phyloP scores from a whole-genome alignment of 164 flowering plant species.

The Santalum album region DNA sequence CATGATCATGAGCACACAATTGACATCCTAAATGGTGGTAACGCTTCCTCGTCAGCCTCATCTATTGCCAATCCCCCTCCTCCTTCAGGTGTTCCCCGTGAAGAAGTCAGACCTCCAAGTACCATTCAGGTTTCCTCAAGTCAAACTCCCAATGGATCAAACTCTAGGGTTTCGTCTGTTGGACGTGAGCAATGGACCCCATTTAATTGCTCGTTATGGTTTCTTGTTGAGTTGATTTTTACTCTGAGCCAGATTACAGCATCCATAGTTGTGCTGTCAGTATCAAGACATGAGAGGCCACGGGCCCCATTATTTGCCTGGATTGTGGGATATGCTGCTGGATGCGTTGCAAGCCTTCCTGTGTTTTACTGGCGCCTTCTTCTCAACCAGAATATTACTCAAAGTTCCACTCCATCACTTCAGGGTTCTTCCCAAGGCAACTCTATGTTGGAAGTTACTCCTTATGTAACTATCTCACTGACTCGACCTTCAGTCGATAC shows the following conservation, averaged over 20 bases:
- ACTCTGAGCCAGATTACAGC: conserved; percentile 63
- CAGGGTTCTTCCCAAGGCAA: conserved; percentile 28
- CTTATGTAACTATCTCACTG: conserved; percentile 15
- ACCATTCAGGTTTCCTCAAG: conserved; percentile 8
- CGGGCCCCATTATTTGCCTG: conserved; percentile 34
- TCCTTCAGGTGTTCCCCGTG: conserved; percentile 7
- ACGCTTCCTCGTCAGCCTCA: conserved; percentile 17
- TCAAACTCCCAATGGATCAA: conserved; percentile 16
- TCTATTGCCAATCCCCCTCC: conserved; percentile 7
- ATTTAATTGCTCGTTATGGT: conserved; percentile 74
- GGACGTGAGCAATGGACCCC: conserved; percentile 69
- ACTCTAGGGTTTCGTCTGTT: conserved; percentile 25
- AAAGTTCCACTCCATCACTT: conserved; percentile 26
- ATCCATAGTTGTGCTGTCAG: conserved; percentile 26
- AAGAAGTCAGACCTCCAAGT: conserved; percentile 14
- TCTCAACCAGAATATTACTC: conserved; percentile 38
- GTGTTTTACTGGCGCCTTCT: conserved; percentile 66
- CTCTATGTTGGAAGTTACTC: conserved; percentile 7
- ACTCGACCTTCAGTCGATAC: conserved; percentile 11
- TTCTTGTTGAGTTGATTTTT: conserved; percentile 59
- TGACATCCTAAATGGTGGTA: conserved; percentile 22
- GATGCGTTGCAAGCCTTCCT: conserved; percentile 56
- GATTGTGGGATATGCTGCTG: conserved; percentile 43
- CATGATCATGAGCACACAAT: conserved; percentile 25
- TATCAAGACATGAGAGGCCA: conserved; percentile 32